Evolutionary conservation across 768 basidiomycete species (phyloP), one percentile per base, ranked within the genome.

Genomic region (Rhodotorula graminis): DNA sequence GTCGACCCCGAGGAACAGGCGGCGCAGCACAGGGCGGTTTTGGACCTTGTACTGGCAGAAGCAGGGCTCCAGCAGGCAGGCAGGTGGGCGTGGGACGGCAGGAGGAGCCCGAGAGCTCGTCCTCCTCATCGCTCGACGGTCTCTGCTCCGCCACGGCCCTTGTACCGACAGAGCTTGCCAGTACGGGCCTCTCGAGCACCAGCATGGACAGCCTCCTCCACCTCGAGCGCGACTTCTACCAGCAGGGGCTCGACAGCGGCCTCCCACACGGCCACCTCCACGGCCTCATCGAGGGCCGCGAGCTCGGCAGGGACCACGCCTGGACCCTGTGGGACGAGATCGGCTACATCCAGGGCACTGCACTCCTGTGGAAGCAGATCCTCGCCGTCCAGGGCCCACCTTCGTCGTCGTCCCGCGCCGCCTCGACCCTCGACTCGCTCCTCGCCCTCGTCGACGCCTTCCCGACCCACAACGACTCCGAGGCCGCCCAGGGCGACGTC

Each of bases 271-370:
- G 95, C 2, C 85, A 88, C 53, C 86, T 93, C 12, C 93, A 95
- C 77, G 93, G 95, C 4, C 81, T 91, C 37, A 92, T 93, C 72
- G 93, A 99, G 80, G 95, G 95, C 16, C 85, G 93, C 23, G 89
- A 90, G 0, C 84, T 97, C 27, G 95, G 93, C 3, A 85, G 88
- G 66, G 89, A 92, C 77, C 93, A 95, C 77, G 91, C 90, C 0
- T 97, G 88, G 80, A 93, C 95, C 81, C 88, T 96, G 82, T 97
- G 93, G 93, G 94, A 97, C 80, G 95, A 99, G 80, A 85, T 99
- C 21, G 93, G 91, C 3, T 97, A 89, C 77, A 94, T 94, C 80
- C 86, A 94, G 77, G 95, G 93, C 11, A 89, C 90, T 76, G 92
- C 92, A 5, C 72, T 78, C 66, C 85, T 88, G 67, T 96, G 91